Percentiles rank a stretch among this genome's conserved stretches.
phyloP scores from a whole-genome alignment of 495 filamentous ascomycete species.

The Talaromyces liani region DNA sequence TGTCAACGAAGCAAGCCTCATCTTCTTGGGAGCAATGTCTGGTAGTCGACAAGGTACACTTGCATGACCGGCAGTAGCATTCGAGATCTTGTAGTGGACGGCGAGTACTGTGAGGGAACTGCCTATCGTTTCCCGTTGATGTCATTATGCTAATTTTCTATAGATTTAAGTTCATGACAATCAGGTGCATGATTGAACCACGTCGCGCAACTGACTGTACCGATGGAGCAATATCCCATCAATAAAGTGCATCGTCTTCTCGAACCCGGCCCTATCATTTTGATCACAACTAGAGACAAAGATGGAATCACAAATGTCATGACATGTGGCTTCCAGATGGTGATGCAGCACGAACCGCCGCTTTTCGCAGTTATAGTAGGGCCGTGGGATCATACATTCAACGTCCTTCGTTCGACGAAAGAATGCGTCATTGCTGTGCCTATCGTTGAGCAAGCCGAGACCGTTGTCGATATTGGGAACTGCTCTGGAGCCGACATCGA shows the following conservation, averaged over 20 bases:
- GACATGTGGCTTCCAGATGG: constrained; percentile 1
- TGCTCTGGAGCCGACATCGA: neutral
- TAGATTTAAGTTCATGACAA: neutral
- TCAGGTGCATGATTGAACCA: neutral
- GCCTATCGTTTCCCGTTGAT: neutral
- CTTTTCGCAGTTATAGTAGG: neutral
- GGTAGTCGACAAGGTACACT: no score
- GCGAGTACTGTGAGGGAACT: neutral
- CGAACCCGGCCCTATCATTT: neutral
- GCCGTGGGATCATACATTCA: neutral
- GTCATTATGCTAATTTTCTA: neutral
- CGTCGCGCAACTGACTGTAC: neutral
- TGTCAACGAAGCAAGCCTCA: no score
- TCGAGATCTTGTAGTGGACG: neutral
- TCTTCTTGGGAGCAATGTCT: no score
- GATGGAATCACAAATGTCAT: neutral
- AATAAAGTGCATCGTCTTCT: neutral
- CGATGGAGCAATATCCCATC: neutral
- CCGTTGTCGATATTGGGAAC: neutral
- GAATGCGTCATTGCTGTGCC: neutral
- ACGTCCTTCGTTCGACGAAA: neutral
- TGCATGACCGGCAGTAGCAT: neutral
- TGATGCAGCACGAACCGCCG: neutral
- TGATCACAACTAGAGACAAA: neutral
- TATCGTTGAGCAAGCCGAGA: neutral